Base-by-base conservation (phyloP, 306 rosid genomes). In the Trifolium pratense region DNA sequence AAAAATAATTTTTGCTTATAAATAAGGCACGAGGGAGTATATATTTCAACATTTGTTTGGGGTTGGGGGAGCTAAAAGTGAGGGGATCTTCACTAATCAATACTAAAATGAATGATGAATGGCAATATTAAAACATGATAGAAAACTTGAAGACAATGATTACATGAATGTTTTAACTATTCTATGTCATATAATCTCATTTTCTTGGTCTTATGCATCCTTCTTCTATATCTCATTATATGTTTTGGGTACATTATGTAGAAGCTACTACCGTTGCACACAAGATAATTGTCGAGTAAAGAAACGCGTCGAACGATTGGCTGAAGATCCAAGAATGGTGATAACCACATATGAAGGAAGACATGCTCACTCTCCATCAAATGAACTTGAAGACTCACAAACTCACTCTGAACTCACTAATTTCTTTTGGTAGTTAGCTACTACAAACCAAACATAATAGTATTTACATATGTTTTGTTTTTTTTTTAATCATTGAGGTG, bases 271-370 rank as follows among this genome's bases (percentile, higher is more conserved):
- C 43, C 96, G 99, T 43, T 95, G 99, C 80, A 95, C 97, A 5
- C 87, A 88, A 82, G 97, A 91, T 39, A 89, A 82, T 60, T 95
- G 99, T 81, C 85, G 99, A 0, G 99, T 95, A 17, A 95, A 95
- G 90, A 95, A 95, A 74, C 81, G 99, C 0, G 97, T 95, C 57
- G 99, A 95, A 74, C 80, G 99, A 3, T 81, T 95, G 62, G 97
- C 92, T 0, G 99, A 95, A 61, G 99, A 95, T 80, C 99, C 99
- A 26, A 91, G 99, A 79, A 95, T 95, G 99, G 99, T 95, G 84
- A 95, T 95, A 61, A 95, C 99, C 2, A 95, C 97, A 5, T 95
- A 95, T 53, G 99, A 95, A 85, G 99, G 99, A 13, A 86, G 99
- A 79, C 99, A 95, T 43, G 86, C 15, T 17, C 97, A 95, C 61